Evolutionary conservation across 805 yeast species (phyloP), one percentile per base, ranked within the genome.

Genomic region (Candida golubevii): DNA sequence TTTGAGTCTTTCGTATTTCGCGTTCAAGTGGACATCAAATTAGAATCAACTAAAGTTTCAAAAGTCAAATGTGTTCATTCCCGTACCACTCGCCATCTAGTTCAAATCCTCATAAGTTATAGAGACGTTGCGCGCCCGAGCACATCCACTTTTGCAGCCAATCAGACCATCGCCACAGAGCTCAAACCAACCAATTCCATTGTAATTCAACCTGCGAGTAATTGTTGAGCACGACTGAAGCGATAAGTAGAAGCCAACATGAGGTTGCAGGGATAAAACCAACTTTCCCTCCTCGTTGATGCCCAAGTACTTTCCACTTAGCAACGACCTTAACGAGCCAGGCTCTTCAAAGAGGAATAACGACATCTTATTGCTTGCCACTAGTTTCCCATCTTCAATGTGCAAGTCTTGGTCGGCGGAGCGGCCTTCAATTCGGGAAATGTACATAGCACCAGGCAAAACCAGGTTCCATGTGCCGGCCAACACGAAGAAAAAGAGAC

Each of bases 61-160:
- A 18, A 18, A 3, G 23, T 18, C 23, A 18, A 3, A 3, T 18
- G 23, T 18, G 5, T 5, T 18, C 5, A 3, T 18, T 18, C 23
- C 23, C 23, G 23, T 5, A 18, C 3, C 23, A 18, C 23, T 18
- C 4, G 23, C 23, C 5, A 18, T 18, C 23, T 18, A 18, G 23
- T 11, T 4, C 8, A 32, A 14, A 32, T 35, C 31, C 14, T 43
- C 42, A 26, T 38, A 43, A 5, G 34, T 10, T 10, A 43, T 43
- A 1, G 11, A 18, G 30, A 43, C 38, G 10, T 29, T 11, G 12
- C 39, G 37, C 8, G 46, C 26, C 13, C 39, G 39, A 3, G 12
- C 15, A n/a, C 46, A 43, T 6, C 32, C 35, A 28, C 46, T 43
- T 33, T 18, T 38, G 30, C 42, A 38, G 8, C 46, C 46, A 31